Evolutionary conservation across 2,329 filamentous ascomycete genomes (phyloP).

Genomic region (Aspergillus ibericus): DNA sequence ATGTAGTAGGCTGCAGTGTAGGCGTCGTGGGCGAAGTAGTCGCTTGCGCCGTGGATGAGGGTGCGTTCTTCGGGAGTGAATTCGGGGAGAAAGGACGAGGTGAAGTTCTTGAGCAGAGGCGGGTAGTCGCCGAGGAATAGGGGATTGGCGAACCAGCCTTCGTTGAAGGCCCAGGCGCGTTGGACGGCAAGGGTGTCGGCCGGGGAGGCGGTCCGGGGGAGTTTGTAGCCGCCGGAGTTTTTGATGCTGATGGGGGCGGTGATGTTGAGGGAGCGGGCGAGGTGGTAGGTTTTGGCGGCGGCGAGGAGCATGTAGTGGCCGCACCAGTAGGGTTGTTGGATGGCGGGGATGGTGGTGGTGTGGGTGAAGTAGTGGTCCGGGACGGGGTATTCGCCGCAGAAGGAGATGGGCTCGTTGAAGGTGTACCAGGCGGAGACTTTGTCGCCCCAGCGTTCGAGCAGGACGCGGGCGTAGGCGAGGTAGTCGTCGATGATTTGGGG

Average conservation of each 20-base stretch:
- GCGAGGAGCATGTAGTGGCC: conserved; percentile 2
- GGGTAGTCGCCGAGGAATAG: conserved; percentile 2
- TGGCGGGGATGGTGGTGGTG: neutral
- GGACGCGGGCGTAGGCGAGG: conserved; percentile 29
- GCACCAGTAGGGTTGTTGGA: neutral
- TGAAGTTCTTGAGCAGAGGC: neutral
- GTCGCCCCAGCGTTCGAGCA: conserved; percentile 32
- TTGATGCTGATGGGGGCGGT: conserved; percentile 1
- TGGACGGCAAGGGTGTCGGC: neutral
- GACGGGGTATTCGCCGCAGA: neutral
- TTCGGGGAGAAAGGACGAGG: neutral
- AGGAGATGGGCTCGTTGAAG: conserved; percentile 31
- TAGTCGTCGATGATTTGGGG: neutral
- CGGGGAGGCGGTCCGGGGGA: neutral
- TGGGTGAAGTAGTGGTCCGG: neutral
- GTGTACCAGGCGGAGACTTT: conserved; percentile 34
- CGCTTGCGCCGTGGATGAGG: neutral
- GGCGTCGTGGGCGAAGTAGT: conserved; percentile 1
- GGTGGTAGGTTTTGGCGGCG: neutral
- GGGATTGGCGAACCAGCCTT: neutral
- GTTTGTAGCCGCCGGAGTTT: neutral
- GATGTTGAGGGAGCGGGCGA: neutral
- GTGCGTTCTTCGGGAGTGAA: neutral
- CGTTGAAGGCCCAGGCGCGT: conserved; percentile 4
- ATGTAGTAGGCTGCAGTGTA: conserved; percentile 1